A percentile compares a stretch with the other conserved stretches of the same genome.
These are phyloP conservation scores for Penicillium frequentans DNA, from an alignment of 2,329 filamentous ascomycete species.

Conservation along the genomic window DNA sequence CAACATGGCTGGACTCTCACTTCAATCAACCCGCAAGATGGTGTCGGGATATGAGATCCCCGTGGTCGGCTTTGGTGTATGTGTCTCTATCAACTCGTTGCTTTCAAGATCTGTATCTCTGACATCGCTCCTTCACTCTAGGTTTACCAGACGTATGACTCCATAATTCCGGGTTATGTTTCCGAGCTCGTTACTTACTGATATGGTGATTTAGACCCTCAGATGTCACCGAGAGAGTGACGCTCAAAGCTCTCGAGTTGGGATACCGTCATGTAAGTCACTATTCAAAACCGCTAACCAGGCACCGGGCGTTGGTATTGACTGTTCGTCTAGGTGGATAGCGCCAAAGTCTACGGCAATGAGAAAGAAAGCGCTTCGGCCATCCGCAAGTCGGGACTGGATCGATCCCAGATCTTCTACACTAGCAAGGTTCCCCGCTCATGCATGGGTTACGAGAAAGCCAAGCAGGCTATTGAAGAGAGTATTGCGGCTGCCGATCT, in stretches of 20 bases:
- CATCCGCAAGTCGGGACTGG: slow-evolving; percentile 52
- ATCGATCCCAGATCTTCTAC: slow-evolving; percentile 60
- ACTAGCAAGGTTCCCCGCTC: slow-evolving; percentile 60
- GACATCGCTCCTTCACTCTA: slow-evolving; percentile 13
- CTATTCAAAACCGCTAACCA: neutral
- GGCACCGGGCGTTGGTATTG: neutral
- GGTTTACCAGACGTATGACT: slow-evolving; percentile 42
- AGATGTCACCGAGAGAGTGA: slow-evolving; percentile 58
- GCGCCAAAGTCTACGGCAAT: slow-evolving; percentile 59
- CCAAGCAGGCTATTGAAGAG: slow-evolving; percentile 63
- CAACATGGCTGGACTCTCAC: slow-evolving; percentile 27
- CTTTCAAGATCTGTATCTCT: slow-evolving; percentile 1
- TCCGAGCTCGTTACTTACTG: neutral
- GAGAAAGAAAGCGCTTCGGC: slow-evolving; percentile 56
- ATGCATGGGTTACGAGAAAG: slow-evolving; percentile 61
- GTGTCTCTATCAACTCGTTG: slow-evolving; percentile 5
- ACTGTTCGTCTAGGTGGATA: slow-evolving; percentile 50
- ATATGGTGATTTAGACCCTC: slow-evolving; percentile 49
- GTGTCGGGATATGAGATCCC: slow-evolving; percentile 43
- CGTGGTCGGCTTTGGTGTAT: slow-evolving; percentile 44
- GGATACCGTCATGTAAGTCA: slow-evolving; percentile 58
- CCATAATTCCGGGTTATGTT: neutral
- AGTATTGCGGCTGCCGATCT: slow-evolving; percentile 64
- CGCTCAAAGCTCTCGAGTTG: slow-evolving; percentile 55
- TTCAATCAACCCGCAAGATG: slow-evolving; percentile 40